Conservation (phyloP, 2,329 filamentous ascomycete species). For the Phialophora chinensis region DNA sequence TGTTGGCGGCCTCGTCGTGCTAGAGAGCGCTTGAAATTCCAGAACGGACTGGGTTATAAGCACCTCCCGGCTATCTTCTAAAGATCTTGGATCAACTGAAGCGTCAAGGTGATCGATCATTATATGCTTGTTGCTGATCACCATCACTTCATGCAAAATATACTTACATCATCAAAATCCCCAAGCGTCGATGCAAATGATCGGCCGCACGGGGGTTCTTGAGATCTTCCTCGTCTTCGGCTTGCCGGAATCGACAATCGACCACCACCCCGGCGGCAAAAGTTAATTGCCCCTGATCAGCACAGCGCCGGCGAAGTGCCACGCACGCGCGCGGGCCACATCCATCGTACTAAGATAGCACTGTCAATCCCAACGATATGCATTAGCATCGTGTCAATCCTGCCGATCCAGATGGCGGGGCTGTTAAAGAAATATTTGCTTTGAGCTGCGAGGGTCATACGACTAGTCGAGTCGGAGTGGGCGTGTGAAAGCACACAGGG, state of each 20-base stretch:
- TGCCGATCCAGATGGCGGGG: constrained; percentile 24
- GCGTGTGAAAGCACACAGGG: not conserved
- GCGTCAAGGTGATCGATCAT: not conserved
- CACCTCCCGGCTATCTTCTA: not conserved
- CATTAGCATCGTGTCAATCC: constrained; percentile 18
- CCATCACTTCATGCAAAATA: not conserved
- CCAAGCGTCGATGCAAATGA: not conserved
- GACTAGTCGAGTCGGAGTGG: not conserved
- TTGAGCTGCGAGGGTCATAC: not conserved
- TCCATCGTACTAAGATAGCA: not conserved
- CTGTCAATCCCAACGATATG: constrained; percentile 21
- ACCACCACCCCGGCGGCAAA: not conserved
- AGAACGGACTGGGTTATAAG: not conserved
- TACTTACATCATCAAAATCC: not conserved
- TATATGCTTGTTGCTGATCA: not conserved
- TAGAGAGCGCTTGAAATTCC: not conserved
- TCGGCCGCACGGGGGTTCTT: not conserved
- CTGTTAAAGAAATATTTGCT: not conserved
- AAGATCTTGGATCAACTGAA: not conserved
- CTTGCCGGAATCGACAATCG: not conserved
- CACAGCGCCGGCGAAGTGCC: constrained; percentile 6
- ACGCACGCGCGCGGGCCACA: not conserved
- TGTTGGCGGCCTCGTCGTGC: not conserved
- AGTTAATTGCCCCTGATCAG: constrained; percentile 18
- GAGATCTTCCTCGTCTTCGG: constrained; percentile 1